Evolutionary conservation across 352 stramenopile genomes (phyloP), one percentile per base, ranked within the genome.

Genomic region (Pythium apleroticum): DNA sequence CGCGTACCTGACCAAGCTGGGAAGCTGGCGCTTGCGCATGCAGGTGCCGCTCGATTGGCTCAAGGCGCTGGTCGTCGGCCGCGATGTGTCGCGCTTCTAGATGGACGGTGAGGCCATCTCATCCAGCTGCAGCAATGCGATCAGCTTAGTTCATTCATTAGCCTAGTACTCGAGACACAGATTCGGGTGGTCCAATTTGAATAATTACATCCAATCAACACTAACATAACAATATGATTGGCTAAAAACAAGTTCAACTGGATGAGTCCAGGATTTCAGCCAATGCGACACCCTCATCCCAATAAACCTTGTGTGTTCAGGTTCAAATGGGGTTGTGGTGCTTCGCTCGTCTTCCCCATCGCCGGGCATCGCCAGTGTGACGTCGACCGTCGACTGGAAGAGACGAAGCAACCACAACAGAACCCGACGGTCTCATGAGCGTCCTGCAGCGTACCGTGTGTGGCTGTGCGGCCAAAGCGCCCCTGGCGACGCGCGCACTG

Each of bases 11-110:
- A 98, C 97, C 39, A 98, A 98, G 73, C 92, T 98, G 45, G 86
- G 97, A 31, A 97, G 86, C 57, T 95, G 84, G 88, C 83, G 90
- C 22, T 89, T 98, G 71, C 97, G 95, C 59, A 81, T 98, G 65
- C 78, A 98, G 60, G 97, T 99, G 69, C 96, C 97, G 4, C 91
- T 99, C 69, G 96, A 98, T 77, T 99, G 97, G 96, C 92, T 99
- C 68, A 99, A 99, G 80, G 84, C 89, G 17, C 84, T 98, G n/a
- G 68, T 98, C 15, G 98, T 99, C 60, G 97, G 97, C 3, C 81
- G 97, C 65, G 97, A 99, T 65, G 96, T 99, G 65, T 97, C 82
- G 17, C 84, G 91, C 50, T 99, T 99, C 60, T 96, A 49, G 41
- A 25, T 24, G 10, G 46, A 52, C 15, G 12, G 17, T 4, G 37